phyloP scores from a whole-genome alignment of 768 basidiomycete genomes.

The Phanerodontia chrysosporium region DNA sequence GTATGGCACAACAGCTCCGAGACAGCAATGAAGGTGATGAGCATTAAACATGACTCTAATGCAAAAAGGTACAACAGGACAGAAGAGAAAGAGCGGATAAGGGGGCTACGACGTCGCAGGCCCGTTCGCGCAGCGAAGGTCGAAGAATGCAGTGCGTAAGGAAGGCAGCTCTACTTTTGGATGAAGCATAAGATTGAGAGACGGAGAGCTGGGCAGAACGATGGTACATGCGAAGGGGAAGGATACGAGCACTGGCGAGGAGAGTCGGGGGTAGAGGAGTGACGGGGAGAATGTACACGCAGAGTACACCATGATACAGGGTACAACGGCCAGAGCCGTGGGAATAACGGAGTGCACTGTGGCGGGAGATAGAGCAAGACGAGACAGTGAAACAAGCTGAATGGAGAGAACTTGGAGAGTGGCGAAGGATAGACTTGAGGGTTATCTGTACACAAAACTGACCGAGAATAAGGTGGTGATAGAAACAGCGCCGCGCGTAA shows the following conservation, averaged over 20 bases:
- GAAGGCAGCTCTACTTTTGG: background rate
- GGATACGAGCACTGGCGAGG: background rate
- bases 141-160: background rate
- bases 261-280: background rate
- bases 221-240: background rate
- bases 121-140: slow-evolving; percentile 1
- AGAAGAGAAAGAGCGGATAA: background rate
- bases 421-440: background rate
- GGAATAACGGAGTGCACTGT: slow-evolving; percentile 1
- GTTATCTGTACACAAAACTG: background rate
- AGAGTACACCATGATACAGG: slow-evolving; percentile 1
- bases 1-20: background rate
- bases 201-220: background rate
- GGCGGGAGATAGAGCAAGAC: background rate
- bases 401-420: background rate
- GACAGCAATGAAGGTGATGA: background rate
- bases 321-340: slow-evolving; percentile 1
- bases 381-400: background rate
- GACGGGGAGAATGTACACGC: background rate
- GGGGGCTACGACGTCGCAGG: background rate
- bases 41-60: background rate
- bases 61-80: background rate
- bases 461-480: slow-evolving; percentile 1
- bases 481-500: background rate
- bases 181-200: background rate